phyloP scores from a whole-genome alignment of 768 basidiomycete genomes.

The Lentinula guzmanii region DNA sequence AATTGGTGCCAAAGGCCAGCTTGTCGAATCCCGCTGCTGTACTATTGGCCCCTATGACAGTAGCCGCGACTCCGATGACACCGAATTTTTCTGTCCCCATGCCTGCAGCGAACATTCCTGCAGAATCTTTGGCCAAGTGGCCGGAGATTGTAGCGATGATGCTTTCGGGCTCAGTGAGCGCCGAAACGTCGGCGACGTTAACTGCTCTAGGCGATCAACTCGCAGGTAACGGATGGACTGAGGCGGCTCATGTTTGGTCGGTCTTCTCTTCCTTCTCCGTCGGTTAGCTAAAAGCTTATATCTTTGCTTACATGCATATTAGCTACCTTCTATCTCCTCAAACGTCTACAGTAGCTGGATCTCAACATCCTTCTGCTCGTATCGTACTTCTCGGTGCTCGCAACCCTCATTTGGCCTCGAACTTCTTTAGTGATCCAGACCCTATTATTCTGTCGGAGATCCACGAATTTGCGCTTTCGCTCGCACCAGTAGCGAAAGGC shows the following conservation, averaged over 20 bases:
- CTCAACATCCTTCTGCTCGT: constrained; percentile 62
- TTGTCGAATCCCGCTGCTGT: constrained; percentile 35
- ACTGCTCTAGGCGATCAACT: constrained; percentile 84
- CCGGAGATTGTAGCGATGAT: constrained; percentile 83
- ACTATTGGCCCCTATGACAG: constrained; percentile 25
- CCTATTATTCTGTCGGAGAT: constrained; percentile 84
- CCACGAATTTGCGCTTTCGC: constrained; percentile 82
- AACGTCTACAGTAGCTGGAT: constrained; percentile 65
- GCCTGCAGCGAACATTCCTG: constrained; percentile 42
- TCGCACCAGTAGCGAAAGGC: constrained; percentile 69
- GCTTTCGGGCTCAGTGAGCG: constrained; percentile 58
- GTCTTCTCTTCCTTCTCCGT: constrained; percentile 16
- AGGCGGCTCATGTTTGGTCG: constrained; percentile 92
- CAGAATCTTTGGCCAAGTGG: constrained; percentile 71
- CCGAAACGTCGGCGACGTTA: constrained; percentile 69
- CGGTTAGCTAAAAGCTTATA: not conserved
- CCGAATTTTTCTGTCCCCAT: constrained; percentile 52
- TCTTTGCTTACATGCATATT: constrained; percentile 10
- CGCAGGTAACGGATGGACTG: constrained; percentile 59
- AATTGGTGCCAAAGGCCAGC: constrained; percentile 56
- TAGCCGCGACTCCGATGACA: constrained; percentile 51
- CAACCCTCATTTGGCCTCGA: constrained; percentile 43
- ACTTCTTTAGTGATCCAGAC: constrained; percentile 63
- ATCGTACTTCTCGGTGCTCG: constrained; percentile 70
- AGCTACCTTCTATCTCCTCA: constrained; percentile 88